Base-by-base conservation (phyloP, 768 basidiomycete species). In the Hydnomerulius pinastri region DNA sequence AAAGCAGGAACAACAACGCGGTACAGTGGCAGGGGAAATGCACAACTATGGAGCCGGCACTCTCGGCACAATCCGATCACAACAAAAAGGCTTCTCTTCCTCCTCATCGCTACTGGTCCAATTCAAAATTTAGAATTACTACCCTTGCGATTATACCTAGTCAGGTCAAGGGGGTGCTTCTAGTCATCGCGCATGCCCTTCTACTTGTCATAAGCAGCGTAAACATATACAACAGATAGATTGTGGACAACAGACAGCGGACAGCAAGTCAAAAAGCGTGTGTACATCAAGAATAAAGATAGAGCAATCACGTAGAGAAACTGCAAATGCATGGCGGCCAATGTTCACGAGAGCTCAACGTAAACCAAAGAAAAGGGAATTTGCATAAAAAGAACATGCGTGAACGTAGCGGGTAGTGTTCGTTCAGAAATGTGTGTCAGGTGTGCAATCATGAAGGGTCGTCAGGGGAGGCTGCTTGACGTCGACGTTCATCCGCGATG, bases 401-500 rank as follows among this genome's bases (percentile, higher is more conserved):
- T 11, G 21, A 15, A 11, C 23, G 6, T 13, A 13, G 18, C 18
- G n/a, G 12, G 13, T 13, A 33, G 18, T 12, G 7, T 41, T 13
- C 23, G 12, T 41, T 6, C n/a, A n/a, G n/a, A n/a, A 20, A 20
- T n/a, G 25, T 21, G 21, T n/a, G 17, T 37, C n/a, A 18, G 2
- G 20, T 15, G 35, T 5, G 11, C n/a, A n/a, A 44, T 42, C 12
- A 11, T 17, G 18, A 30, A 12, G 23, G 20, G 3, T 21, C 36
- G 10, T 25, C 38, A 28, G n/a, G 28, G 37, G 12, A 15, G 18
- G 35, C n/a, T 11, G 25, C 37, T 20, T 46, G 24, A 7, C 58
- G 55, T 42, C 75, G 67, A 25, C 75, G 74, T 53, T 73, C 76
- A 29, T 71, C 70, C 2, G 76, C 77, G 43, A 74, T 67, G 39